A percentile compares a stretch with the other conserved stretches of the same genome.
These are phyloP conservation scores for Nicotiana sylvestris DNA, from an alignment of 257 asterid species.

Conservation along the genomic window DNA sequence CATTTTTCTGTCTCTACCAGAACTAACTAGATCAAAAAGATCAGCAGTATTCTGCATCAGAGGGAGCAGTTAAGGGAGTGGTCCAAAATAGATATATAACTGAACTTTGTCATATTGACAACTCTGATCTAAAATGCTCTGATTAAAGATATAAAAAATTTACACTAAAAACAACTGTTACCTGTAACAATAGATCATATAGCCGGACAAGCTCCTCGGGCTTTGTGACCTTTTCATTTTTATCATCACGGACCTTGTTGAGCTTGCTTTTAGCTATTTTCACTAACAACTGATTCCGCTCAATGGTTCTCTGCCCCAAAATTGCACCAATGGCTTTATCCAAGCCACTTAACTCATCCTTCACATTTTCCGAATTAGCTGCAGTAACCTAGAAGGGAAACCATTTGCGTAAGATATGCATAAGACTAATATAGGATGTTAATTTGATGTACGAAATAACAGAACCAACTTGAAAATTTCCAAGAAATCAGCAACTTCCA, in stretches of 20 bases:
- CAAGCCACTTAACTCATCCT: slow-evolving; percentile 94
- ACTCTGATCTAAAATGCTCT: not conserved
- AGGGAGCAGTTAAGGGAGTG: slow-evolving; percentile 19
- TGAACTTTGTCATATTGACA: slow-evolving; percentile 14
- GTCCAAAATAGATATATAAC: slow-evolving; percentile 8
- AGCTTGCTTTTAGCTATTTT: slow-evolving; percentile 77
- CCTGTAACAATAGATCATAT: slow-evolving; percentile 86
- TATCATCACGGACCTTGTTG: slow-evolving; percentile 71
- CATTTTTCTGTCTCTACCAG: slow-evolving; percentile 87
- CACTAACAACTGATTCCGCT: slow-evolving; percentile 86
- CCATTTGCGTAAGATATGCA: not conserved
- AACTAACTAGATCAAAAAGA: slow-evolving; percentile 85
- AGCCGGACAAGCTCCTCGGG: slow-evolving; percentile 98
- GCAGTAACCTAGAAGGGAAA: slow-evolving; percentile 59
- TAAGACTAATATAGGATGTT: not conserved
- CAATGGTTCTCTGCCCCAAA: slow-evolving; percentile 87
- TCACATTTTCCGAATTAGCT: slow-evolving; percentile 81
- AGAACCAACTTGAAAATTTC: not conserved
- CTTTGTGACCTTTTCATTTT: slow-evolving; percentile 76
- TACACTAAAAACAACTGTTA: slow-evolving; percentile 14
- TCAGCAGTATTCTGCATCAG: slow-evolving; percentile 70
- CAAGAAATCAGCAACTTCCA: not conserved
- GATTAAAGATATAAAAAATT: not conserved
- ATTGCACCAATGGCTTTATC: slow-evolving; percentile 94
- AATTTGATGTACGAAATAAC: not conserved